A percentile compares a stretch with the other conserved stretches of the same genome.
phyloP scores from a whole-genome alignment of 331 rosid genomes.

The Prunus yedoensis region DNA sequence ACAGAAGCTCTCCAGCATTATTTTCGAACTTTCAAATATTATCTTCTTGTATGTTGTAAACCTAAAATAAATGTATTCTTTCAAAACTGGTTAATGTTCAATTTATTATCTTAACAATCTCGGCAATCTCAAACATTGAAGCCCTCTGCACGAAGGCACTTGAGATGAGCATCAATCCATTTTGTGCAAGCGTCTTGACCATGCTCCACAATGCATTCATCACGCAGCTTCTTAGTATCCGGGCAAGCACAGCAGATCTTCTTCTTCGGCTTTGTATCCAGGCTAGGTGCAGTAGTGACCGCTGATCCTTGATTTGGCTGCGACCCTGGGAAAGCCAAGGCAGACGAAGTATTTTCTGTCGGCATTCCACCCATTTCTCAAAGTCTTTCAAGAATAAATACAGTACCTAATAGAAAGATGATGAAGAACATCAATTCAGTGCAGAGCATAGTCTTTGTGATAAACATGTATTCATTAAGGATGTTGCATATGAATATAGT shows the following conservation, averaged over 20 bases:
- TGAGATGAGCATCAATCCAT: slow-evolving; percentile 84
- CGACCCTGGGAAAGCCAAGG: slow-evolving; percentile 30
- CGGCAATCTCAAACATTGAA: slow-evolving; percentile 49
- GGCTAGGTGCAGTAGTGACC: slow-evolving; percentile 19
- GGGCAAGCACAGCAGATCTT: slow-evolving; percentile 96
- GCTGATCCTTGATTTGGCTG: slow-evolving; percentile 34
- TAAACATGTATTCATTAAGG: no score
- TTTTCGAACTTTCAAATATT: slow-evolving; percentile 14
- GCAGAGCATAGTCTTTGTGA: no score
- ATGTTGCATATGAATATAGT: no score
- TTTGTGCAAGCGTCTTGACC: slow-evolving; percentile 81
- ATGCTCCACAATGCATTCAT: slow-evolving; percentile 87
- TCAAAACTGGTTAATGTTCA: slow-evolving; percentile 15
- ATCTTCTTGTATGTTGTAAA: slow-evolving; percentile 10
- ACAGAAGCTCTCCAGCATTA: slow-evolving; percentile 21
- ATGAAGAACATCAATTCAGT: no score
- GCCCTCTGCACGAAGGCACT: slow-evolving; percentile 74
- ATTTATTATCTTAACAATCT: slow-evolving; percentile 17
- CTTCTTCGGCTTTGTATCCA: slow-evolving; percentile 71
- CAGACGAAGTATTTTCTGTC: no score
- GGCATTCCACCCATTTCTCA: no score
- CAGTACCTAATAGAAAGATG: no score
- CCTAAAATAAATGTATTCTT: slow-evolving; percentile 15
- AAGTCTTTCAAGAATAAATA: no score
- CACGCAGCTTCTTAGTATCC: slow-evolving; percentile 76